Conservation (phyloP, 441 rosid species). For the Viola pubescens region DNA sequence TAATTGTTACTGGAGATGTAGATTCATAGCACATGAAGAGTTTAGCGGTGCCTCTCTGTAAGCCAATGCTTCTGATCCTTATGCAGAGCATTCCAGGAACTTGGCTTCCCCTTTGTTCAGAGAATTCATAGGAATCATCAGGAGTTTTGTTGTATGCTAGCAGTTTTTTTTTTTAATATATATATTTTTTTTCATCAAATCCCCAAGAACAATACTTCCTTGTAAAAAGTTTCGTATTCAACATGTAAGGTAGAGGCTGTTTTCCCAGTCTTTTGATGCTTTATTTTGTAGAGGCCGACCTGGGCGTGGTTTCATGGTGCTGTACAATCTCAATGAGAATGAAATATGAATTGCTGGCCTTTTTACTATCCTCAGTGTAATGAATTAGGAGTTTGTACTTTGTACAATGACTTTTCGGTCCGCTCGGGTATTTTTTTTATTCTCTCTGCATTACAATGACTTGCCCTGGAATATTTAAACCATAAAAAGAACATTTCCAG, state of each 20-base stretch:
- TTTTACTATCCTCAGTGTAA: no score
- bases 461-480: no score
- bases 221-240: slow-evolving; percentile 17
- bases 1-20: slow-evolving; percentile 22
- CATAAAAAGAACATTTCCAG: no score
- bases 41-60: slow-evolving; percentile 23
- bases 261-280: neutral
- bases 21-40: slow-evolving; percentile 32
- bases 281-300: neutral
- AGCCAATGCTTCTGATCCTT: slow-evolving; percentile 21
- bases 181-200: neutral
- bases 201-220: neutral
- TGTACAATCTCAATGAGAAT: no score
- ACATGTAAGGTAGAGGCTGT: neutral
- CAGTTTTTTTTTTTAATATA: slow-evolving; percentile 7
- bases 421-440: no score
- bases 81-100: slow-evolving; percentile 21
- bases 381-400: no score
- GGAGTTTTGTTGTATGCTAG: slow-evolving; percentile 33
- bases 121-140: slow-evolving; percentile 19
- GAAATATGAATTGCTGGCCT: no score
- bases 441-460: no score
- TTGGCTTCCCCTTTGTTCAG: slow-evolving; percentile 16
- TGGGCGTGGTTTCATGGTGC: no score
- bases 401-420: no score